phyloP scores from a whole-genome alignment of 148 eudicot genomes.

The Tetragonia tetragonoides region DNA sequence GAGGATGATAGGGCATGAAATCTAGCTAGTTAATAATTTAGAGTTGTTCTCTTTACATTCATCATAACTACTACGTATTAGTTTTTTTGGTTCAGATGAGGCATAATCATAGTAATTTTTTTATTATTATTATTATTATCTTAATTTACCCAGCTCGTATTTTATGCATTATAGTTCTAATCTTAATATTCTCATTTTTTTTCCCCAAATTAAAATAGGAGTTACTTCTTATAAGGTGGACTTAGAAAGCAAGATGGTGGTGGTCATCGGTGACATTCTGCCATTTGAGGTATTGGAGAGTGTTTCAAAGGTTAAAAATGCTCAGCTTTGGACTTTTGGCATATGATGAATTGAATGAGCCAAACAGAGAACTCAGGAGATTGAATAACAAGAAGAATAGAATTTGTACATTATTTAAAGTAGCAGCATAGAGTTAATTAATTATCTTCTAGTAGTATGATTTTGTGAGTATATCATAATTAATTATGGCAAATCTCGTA shows the following conservation, averaged over 20 bases:
- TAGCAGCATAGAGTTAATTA: too few relatives aligned
- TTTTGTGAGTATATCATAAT: neutral
- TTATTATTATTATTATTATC: too few relatives aligned
- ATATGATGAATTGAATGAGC: conserved; percentile 15
- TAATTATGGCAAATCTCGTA: conserved; percentile 1
- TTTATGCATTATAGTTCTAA: too few relatives aligned
- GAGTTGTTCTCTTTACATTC: too few relatives aligned
- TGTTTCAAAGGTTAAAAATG: conserved; percentile 73
- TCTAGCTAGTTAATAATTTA: too few relatives aligned
- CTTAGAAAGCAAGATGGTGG: conserved; percentile 88
- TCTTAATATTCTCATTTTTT: neutral
- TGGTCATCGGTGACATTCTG: conserved; percentile 75
- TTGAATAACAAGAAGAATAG: neutral
- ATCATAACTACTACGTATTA: too few relatives aligned
- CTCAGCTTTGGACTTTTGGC: conserved; percentile 64
- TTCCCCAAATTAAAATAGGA: conserved; percentile 38
- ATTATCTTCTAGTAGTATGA: neutral
- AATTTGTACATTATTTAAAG: conserved; percentile 21
- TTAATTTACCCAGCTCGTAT: neutral
- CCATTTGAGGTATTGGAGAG: conserved; percentile 82
- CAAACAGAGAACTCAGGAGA: neutral
- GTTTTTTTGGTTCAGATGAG: too few relatives aligned
- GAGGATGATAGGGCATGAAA: too few relatives aligned
- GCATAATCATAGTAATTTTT: too few relatives aligned
- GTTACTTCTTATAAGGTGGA: conserved; percentile 83